Percentiles rank a stretch among this genome's conserved stretches.
Conservation (phyloP, 2,329 filamentous ascomycete genomes). For the Scedosporium minutisporum region DNA sequence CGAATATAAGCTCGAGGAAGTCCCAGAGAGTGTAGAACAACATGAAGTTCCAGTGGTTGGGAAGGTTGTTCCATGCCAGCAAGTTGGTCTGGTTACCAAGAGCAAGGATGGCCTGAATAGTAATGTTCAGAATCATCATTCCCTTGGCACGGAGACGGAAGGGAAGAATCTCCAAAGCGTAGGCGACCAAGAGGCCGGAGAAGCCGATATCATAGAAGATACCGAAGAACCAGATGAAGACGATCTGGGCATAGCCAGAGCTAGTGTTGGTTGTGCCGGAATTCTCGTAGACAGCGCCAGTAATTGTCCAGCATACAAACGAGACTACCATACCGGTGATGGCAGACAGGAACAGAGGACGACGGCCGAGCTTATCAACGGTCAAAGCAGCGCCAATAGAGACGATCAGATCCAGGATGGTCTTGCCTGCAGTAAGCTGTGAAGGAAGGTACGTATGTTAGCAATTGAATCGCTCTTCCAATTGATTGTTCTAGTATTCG, state of each 20-base stretch:
- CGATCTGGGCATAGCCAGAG: conserved; percentile 44
- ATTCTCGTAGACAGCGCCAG: conserved; percentile 43
- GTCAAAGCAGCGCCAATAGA: conserved; percentile 42
- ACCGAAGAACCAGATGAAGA: conserved; percentile 50
- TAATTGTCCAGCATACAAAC: conserved; percentile 41
- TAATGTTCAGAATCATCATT: conserved; percentile 57
- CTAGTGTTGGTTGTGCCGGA: conserved; percentile 29
- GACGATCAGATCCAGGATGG: conserved; percentile 47
- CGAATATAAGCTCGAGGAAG: conserved; percentile 48
- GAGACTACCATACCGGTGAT: conserved; percentile 38
- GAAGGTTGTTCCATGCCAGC: conserved; percentile 50
- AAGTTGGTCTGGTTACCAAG: conserved; percentile 55
- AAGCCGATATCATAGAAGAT: conserved; percentile 52
- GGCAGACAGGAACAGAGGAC: conserved; percentile 42
- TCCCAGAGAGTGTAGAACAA: conserved; percentile 58
- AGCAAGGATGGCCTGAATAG: conserved; percentile 50
- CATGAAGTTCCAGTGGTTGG: conserved; percentile 55
- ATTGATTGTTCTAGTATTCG: too few relatives aligned
- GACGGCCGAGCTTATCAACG: conserved; percentile 41
- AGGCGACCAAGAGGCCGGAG: conserved; percentile 47
- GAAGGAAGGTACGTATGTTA: neutral
- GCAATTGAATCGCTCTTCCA: too few relatives aligned
- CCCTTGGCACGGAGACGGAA: conserved; percentile 49
- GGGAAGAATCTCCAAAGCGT: conserved; percentile 49
- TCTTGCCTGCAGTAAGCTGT: conserved; percentile 43